These are phyloP conservation scores for Geotrichum cucujoidarum DNA, from an alignment of 1,139 yeast genomes.

Conservation along the genomic window DNA sequence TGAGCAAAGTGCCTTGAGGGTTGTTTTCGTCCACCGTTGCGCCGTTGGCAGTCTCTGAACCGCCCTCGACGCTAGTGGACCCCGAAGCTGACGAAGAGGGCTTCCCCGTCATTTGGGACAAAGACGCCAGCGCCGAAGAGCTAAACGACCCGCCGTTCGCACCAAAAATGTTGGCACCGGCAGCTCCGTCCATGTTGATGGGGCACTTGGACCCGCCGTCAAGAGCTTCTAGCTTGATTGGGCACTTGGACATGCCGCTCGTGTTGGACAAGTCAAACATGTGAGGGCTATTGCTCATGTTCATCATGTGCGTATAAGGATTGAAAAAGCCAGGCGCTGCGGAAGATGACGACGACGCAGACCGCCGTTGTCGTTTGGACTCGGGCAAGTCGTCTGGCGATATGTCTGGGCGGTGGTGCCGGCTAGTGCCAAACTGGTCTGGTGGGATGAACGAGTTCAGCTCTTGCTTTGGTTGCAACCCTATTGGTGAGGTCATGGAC, in stretches of 20 bases:
- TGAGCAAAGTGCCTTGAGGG: conserved; percentile 19
- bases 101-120: conserved; percentile 10
- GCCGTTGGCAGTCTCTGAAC: not conserved
- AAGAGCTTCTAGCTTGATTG: conserved; percentile 10
- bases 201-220: conserved; percentile 15
- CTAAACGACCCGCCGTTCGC: conserved; percentile 11
- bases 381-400: conserved; percentile 12
- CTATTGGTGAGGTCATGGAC: not conserved
- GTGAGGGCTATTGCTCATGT: not conserved
- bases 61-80: not conserved
- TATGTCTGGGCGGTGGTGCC: conserved; percentile 6
- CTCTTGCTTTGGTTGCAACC: not conserved
- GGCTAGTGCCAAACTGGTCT: conserved; percentile 1
- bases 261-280: conserved; percentile 6
- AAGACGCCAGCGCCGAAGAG: conserved; percentile 7
- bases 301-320: conserved; percentile 10
- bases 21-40: conserved; percentile 14
- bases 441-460: not conserved
- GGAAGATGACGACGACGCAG: not conserved
- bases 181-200: conserved; percentile 5
- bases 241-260: conserved; percentile 13
- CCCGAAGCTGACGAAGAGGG: not conserved
- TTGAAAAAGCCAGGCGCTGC: conserved; percentile 2
- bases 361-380: conserved; percentile 8
- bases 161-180: conserved; percentile 10